Evolutionary conservation across 148 eudicot species (phyloP), one percentile per base, ranked within the genome.

Genomic region (Nyssa sinensis): DNA sequence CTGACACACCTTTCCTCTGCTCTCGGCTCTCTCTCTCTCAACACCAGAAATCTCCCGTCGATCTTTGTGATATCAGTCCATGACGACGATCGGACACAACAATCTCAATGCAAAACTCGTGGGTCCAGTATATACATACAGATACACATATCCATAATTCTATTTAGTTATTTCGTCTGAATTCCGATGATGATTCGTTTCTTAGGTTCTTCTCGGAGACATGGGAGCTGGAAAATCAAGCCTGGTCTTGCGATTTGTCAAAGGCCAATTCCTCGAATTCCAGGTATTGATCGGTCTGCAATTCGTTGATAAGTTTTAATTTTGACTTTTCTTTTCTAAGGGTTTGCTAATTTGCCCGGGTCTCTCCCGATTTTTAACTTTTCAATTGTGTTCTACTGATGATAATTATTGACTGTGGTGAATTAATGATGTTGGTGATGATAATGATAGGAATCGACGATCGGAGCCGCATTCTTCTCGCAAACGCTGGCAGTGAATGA

Each of bases 191-290:
- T 32, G 32, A 51, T 74, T 25, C 3, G n/a, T 55, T 62, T 67
- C 44, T 75, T 68, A 95, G 98, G 98, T 95, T 25, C 85, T 95
- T 80, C 86, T 95, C 6, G 98, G 98, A n/a, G 98, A 95, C 44
- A 92, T 95, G 98, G 98, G 98, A 83, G 90, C 98, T 32, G 97
- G 98, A 10, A 95, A 95, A 85, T 95, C 97, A 1, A 95, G 98
- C 81, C 89, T 95, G 24, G 97, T 95, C 11, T 81, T 95, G 62
- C 98, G 98, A 21, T 95, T 95, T 73, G 97, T 95, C 67, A 95
- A 95, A 79, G 98, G 97, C 25, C 98, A 95, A 80, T 95, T 95
- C 47, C 92, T 92, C 31, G 98, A 92, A 80, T 95, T 95, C 35
- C 98, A 92, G 88, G 98, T 94, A 39, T 27, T 27, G 35, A 34